These are phyloP conservation scores for Dictyostelium brefeldianum DNA, from an alignment of 78 protist species.

Conservation along the genomic window DNA sequence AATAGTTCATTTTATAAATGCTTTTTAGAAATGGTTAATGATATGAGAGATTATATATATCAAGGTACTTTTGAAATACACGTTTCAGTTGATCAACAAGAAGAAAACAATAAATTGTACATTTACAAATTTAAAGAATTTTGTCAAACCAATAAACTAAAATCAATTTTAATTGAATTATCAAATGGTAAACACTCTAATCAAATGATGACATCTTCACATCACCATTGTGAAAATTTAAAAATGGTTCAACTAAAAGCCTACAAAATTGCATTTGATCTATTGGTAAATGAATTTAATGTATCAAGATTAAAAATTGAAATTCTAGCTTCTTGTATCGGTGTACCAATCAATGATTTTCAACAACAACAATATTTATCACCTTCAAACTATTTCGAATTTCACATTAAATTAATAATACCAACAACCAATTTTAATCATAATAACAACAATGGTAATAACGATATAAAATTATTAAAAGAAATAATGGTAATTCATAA, in stretches of 20 bases:
- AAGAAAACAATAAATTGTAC: background rate
- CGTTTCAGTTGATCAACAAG: slow-evolving; percentile 15
- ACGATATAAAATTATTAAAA: background rate
- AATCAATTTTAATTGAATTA: slow-evolving; percentile 9
- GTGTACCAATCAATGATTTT: background rate
- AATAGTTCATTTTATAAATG: background rate
- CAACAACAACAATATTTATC: background rate
- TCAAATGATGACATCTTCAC: background rate
- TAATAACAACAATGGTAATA: background rate
- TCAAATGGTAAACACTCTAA: background rate
- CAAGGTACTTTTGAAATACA: slow-evolving; percentile 53
- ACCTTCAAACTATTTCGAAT: slow-evolving; percentile 56
- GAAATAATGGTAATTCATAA: background rate
- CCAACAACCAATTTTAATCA: background rate
- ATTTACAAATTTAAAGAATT: background rate
- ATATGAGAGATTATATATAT: slow-evolving; percentile 19
- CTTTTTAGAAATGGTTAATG: background rate
- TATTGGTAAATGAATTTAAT: background rate
- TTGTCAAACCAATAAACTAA: background rate
- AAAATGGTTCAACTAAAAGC: background rate
- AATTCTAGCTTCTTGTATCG: background rate
- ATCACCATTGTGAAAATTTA: background rate
- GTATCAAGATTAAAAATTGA: background rate
- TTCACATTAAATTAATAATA: slow-evolving; percentile 46
- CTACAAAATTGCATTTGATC: background rate